Conservation (phyloP, 2,329 filamentous ascomycete species). For the Ophiostoma ulmi region DNA sequence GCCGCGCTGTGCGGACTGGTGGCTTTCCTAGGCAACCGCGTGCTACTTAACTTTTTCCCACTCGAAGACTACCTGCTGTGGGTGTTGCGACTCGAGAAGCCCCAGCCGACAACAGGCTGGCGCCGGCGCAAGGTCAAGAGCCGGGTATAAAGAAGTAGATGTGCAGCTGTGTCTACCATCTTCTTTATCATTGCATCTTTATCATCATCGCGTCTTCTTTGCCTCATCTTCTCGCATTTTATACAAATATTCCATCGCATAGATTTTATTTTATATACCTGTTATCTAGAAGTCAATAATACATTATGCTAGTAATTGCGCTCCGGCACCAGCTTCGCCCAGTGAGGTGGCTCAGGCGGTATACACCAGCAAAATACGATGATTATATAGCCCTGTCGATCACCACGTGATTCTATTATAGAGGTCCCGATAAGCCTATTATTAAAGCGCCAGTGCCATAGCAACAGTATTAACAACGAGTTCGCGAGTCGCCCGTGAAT, state of each 20-base stretch:
- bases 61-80: constrained; percentile 60
- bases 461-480: no score
- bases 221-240: background rate
- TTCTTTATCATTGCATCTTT: background rate
- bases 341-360: no score
- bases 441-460: no score
- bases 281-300: background rate
- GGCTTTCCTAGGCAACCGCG: constrained; percentile 50
- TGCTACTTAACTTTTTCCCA: constrained; percentile 45
- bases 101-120: constrained; percentile 45
- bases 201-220: background rate
- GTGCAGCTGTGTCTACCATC: background rate
- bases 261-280: background rate
- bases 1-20: constrained; percentile 56
- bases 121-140: constrained; percentile 17
- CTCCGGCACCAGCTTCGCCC: no score
- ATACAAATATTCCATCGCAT: background rate
- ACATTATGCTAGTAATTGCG: background rate
- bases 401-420: background rate
- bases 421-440: background rate
- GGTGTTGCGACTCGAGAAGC: constrained; percentile 59
- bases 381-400: background rate
- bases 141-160: background rate
- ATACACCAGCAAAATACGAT: no score
- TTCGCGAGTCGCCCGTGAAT: background rate